phyloP scores from a whole-genome alignment of 1,284 basidiomycete genomes.

The Sporisorium exsertum region DNA sequence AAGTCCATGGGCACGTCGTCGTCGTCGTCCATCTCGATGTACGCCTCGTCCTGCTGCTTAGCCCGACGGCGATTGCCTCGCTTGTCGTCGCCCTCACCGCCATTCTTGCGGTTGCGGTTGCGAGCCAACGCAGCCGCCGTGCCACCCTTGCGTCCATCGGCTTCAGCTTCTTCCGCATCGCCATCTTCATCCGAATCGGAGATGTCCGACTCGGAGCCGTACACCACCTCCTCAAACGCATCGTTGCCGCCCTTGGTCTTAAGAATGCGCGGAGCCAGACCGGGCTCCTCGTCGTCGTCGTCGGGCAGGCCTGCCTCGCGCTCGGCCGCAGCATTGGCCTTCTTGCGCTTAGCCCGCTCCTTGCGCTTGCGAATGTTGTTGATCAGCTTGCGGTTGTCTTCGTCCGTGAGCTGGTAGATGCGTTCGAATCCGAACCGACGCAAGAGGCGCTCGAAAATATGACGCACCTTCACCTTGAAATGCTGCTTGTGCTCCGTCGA shows the following conservation, averaged over 20 bases:
- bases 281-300: conserved; percentile 47
- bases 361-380: conserved; percentile 91
- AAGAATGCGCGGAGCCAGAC: conserved; percentile 45
- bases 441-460: conserved; percentile 96
- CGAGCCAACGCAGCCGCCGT: conserved; percentile 39
- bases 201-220: conserved; percentile 64
- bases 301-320: conserved; percentile 50
- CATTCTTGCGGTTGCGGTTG: conserved; percentile 42
- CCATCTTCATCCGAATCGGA: conserved; percentile 59
- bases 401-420: conserved; percentile 75
- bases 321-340: conserved; percentile 71
- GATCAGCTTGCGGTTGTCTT: conserved; percentile 82
- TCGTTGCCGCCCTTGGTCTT: conserved; percentile 64
- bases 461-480: conserved; percentile 95
- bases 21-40: conserved; percentile 78
- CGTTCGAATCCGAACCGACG: conserved; percentile 89
- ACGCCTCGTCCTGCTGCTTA: conserved; percentile 70
- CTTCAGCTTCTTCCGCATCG: conserved; percentile 42
- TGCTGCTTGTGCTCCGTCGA: conserved; percentile 98
- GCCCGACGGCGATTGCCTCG: conserved; percentile 35
- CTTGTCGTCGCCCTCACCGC: conserved; percentile 28
- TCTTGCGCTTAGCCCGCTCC: conserved; percentile 81
- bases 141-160: conserved; percentile 29
- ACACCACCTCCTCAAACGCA: conserved; percentile 68
- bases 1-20: conserved; percentile 96